phyloP scores from a whole-genome alignment of 306 rosid genomes.

The Begonia peltatifolia region DNA sequence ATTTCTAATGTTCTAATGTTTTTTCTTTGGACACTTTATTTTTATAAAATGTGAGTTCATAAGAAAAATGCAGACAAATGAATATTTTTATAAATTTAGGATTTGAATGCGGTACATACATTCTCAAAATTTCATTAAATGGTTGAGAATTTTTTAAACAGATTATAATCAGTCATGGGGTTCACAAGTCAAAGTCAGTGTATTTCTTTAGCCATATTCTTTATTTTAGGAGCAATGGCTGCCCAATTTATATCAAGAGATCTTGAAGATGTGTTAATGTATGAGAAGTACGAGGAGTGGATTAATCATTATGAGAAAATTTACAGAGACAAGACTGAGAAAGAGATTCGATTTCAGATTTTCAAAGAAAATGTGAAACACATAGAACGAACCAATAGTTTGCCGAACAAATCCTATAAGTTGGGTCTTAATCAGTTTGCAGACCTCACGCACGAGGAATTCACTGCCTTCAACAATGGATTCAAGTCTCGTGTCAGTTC shows the following conservation, averaged over 20 bases:
- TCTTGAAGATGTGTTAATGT: neutral
- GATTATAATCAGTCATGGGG: too few species aligned
- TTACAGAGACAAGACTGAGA: neutral
- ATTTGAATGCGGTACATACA: too few species aligned
- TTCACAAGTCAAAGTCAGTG: too few species aligned
- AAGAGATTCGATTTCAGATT: constrained; percentile 5
- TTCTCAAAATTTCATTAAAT: too few species aligned
- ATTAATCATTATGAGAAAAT: neutral
- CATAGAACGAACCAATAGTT: constrained; percentile 22
- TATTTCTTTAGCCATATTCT: neutral
- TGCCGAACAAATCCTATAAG: constrained; percentile 17
- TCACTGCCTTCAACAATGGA: constrained; percentile 19
- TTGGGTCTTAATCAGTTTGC: constrained; percentile 21
- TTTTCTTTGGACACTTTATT: too few species aligned
- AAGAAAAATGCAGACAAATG: too few species aligned
- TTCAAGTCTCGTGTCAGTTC: neutral
- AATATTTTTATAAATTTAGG: too few species aligned
- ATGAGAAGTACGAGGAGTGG: neutral
- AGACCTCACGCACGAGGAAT: constrained; percentile 29
- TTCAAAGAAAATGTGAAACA: constrained; percentile 18
- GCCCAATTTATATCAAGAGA: neutral
- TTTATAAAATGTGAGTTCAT: too few species aligned
- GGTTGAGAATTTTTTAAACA: too few species aligned
- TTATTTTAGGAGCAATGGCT: constrained; percentile 11
- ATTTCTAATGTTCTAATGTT: too few species aligned